Evolutionary conservation across 1,284 basidiomycete genomes (phyloP).

Genomic region (Leccinum insolens): DNA sequence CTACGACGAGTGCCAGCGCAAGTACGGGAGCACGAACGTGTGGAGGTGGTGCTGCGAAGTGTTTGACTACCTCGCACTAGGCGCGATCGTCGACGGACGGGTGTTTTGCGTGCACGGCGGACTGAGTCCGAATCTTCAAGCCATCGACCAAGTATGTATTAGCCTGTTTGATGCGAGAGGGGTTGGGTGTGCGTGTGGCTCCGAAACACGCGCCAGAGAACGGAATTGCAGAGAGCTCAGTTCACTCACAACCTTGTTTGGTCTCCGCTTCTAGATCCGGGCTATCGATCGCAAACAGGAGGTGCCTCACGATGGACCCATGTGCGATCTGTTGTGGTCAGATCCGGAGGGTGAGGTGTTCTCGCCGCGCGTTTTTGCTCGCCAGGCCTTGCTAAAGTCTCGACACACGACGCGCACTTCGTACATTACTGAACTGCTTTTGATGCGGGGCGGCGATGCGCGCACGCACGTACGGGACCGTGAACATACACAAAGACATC

Average conservation of each 20-base stretch:
- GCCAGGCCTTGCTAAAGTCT: background rate
- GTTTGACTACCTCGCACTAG: constrained; percentile 95
- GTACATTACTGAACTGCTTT: background rate
- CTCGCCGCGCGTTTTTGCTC: constrained; percentile 11
- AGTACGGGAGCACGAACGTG: constrained; percentile 94
- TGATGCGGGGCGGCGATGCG: background rate
- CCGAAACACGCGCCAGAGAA: constrained; percentile 26
- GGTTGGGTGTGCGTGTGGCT: constrained; percentile 17
- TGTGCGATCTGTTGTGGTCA: constrained; percentile 99
- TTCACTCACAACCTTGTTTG: constrained; percentile 27
- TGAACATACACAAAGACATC: constrained; percentile 59
- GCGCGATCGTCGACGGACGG: constrained; percentile 93
- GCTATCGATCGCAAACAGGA: constrained; percentile 97
- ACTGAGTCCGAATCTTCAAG: constrained; percentile 83
- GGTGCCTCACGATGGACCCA: constrained; percentile 98
- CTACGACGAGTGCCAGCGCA: constrained; percentile 97
- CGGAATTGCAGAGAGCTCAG: constrained; percentile 1
- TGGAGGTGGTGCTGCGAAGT: constrained; percentile 99
- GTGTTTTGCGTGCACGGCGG: constrained; percentile 96
- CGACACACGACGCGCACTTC: background rate
- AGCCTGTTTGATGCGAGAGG: constrained; percentile 5
- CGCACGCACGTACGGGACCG: background rate
- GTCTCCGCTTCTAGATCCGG: constrained; percentile 70
- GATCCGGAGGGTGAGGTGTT: constrained; percentile 85
- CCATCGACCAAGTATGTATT: constrained; percentile 80